Conservation (phyloP, 2,329 filamentous ascomycete species). For the Curvularia lunata region DNA sequence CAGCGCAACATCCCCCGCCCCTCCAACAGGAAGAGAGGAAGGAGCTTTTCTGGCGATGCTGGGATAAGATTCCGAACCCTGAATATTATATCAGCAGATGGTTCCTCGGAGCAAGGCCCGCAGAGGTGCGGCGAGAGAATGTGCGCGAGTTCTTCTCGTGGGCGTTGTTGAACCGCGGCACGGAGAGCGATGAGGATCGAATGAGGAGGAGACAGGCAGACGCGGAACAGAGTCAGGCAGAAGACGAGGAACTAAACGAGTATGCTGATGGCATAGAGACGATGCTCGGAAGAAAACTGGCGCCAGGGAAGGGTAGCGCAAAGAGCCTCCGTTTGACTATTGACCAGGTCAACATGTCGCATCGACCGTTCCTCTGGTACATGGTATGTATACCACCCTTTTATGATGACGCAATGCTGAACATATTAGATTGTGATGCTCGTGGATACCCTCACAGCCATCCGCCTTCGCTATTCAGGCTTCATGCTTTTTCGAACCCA, state of each 20-base stretch:
- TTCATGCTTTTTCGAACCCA: conserved; percentile 61
- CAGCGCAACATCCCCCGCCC: conserved; percentile 58
- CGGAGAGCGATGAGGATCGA: conserved; percentile 41
- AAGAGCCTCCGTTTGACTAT: conserved; percentile 68
- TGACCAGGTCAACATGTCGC: conserved; percentile 66
- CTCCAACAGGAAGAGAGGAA: conserved; percentile 58
- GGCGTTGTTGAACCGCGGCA: conserved; percentile 67
- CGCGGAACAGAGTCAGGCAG: conserved; percentile 31
- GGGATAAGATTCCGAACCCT: conserved; percentile 61
- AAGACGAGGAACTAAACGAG: conserved; percentile 61
- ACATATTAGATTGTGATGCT: conserved; percentile 55
- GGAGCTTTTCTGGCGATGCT: conserved; percentile 63
- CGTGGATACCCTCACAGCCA: conserved; percentile 56
- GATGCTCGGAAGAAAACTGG: conserved; percentile 59
- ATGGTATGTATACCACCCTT: conserved; percentile 50
- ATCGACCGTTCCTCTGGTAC: conserved; percentile 71
- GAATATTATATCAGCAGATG: conserved; percentile 66
- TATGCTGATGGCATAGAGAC: conserved; percentile 63
- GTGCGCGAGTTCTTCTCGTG: conserved; percentile 70
- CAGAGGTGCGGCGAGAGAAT: conserved; percentile 70
- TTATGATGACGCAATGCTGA: conserved; percentile 3
- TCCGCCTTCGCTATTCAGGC: conserved; percentile 55
- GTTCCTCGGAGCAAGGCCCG: conserved; percentile 66
- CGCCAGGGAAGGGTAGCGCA: conserved; percentile 62
- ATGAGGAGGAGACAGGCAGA: conserved; percentile 20